Base-by-base conservation (phyloP, 2,329 filamentous ascomycete species). In the Emergomyces orientalis region DNA sequence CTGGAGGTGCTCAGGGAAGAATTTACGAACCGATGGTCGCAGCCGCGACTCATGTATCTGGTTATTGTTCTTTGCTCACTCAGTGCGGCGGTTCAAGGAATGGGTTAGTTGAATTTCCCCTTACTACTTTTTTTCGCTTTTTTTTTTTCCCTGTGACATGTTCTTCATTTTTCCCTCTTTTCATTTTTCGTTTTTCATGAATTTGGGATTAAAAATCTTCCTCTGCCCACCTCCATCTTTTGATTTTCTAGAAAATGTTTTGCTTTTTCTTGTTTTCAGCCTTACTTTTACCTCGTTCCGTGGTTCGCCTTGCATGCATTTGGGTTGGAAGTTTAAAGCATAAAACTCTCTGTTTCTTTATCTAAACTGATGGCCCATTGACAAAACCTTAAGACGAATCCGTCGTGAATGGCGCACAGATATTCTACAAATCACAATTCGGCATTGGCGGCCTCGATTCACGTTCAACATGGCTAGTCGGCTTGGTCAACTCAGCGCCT, bases 31-130 rank as follows among this genome's bases (percentile, higher is more conserved):
- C 86, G 84, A 65, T 91, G 88, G 88, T 82, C 81, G 6, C 88
- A 91, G 68, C 87, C 88, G 0, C 77, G 72, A 65, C 82, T 83
- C 71, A 79, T 90, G 58, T 89, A 88, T 72, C 78, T 85, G 60
- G 80, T 89, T 8, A 84, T 90, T 65, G 70, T 86, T 64, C 78
- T 87, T 43, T 88, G 86, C 69, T 88, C 85, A n/a, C 79, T 84
- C 25, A 87, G 83, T 52, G 87, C 87, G 19, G 86, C 86, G 30
- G 87, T 89, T 0, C 87, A 89, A 70, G 87, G 86, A 68, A 87
- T 88, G 84, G 79, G 79, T 80, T 69, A 65, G 77, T 72, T 34
- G 47, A 39, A 59, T 39, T 54, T 25, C 9, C 32, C 17, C 25
- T n/a, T 52, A 4, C n/a, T 19, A 45, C 25, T 62, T 59, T 59